Evolutionary conservation across 2,329 filamentous ascomycete species (phyloP).

Genomic region (Ophiostoma pallidulum): DNA sequence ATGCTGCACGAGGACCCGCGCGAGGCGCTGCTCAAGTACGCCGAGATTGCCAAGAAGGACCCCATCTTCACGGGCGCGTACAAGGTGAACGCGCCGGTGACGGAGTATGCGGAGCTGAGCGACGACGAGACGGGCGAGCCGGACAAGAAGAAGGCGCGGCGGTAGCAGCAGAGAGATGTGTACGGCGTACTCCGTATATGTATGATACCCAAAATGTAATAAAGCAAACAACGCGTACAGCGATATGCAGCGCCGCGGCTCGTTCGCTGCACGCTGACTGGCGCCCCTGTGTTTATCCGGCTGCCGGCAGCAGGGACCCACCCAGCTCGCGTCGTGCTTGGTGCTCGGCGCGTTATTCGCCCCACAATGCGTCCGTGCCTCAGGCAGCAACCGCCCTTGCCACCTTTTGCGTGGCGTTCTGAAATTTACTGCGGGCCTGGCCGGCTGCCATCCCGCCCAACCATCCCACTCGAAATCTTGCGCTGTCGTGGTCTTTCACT

Average conservation of each 20-base stretch:
- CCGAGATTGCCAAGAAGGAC: constrained; percentile 83
- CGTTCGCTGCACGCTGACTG: not conserved
- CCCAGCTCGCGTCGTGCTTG: not conserved
- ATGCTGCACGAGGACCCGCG: constrained; percentile 96
- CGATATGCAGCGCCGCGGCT: not conserved
- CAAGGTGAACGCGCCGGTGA: constrained; percentile 83
- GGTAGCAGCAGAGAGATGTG: constrained; percentile 35
- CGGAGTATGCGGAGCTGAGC: constrained; percentile 81
- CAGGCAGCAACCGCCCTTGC: constrained; percentile 4
- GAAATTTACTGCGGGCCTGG: constrained; percentile 14
- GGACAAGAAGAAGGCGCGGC: constrained; percentile 54
- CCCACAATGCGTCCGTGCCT: not conserved
- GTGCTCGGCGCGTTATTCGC: not conserved
- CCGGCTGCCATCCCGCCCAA: constrained; percentile 30
- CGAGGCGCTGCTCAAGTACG: constrained; percentile 90
- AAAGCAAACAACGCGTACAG: not conserved
- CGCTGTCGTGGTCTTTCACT: constrained; percentile 40
- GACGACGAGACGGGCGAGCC: constrained; percentile 67
- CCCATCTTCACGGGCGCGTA: constrained; percentile 92
- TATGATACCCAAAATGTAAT: not conserved
- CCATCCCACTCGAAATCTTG: constrained; percentile 40
- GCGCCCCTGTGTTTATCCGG: not conserved
- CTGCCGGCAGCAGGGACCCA: not conserved
- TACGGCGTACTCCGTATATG: not conserved
- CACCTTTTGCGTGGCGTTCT: constrained; percentile 8